Conservation (phyloP, 306 rosid species). For the Dalbergia oliveri region DNA sequence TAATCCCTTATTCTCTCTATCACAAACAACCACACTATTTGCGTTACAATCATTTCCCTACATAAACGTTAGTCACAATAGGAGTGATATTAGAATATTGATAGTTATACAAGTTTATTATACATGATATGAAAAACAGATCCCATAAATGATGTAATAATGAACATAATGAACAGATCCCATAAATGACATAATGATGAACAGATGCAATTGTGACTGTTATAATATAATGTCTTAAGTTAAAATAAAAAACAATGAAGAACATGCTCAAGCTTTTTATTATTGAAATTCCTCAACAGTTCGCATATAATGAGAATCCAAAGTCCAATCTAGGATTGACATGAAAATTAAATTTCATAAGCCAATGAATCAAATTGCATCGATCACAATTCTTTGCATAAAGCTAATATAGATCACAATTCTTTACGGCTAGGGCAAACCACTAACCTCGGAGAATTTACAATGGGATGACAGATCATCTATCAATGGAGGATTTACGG, state of each 20-base stretch:
- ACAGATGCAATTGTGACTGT: neutral
- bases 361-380: neutral
- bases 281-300: neutral
- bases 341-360: slow-evolving; percentile 2
- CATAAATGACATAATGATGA: neutral
- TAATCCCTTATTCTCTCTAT: no score
- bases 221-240: neutral
- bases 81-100: no score
- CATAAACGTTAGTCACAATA: no score
- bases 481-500: no score
- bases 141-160: neutral
- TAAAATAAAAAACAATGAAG: neutral
- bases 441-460: no score
- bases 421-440: no score
- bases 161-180: neutral
- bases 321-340: neutral
- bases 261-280: neutral
- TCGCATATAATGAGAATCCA: slow-evolving; percentile 12
- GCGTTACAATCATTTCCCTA: no score
- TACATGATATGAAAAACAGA: neutral
- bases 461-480: no score
- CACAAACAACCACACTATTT: no score
- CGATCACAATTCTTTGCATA: neutral
- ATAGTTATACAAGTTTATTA: no score
- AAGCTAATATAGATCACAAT: neutral